Conservation (phyloP, 768 basidiomycete genomes). For the Sarcodon aspratus region DNA sequence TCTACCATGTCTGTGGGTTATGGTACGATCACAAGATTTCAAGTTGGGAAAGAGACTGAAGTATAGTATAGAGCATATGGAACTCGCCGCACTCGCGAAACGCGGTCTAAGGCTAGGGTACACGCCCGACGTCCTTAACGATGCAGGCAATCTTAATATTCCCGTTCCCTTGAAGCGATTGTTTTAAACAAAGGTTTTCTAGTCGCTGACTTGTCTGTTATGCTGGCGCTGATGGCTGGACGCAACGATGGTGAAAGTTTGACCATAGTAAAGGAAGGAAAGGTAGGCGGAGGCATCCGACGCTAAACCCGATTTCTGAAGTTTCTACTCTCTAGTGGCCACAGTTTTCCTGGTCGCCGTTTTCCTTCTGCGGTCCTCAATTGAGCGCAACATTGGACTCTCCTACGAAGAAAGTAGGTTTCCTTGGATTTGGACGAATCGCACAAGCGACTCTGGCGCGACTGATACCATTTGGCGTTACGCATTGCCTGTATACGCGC, state of each 20-base stretch:
- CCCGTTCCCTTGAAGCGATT: not conserved
- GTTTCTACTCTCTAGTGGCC: conserved; percentile 53
- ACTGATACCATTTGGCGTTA: conserved; percentile 75
- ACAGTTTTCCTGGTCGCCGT: conserved; percentile 66
- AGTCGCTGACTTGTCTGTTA: conserved; percentile 87
- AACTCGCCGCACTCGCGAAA: conserved; percentile 44
- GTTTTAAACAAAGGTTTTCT: not conserved
- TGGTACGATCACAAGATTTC: conserved; percentile 30
- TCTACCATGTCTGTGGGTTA: conserved; percentile 93
- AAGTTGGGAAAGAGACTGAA: not conserved
- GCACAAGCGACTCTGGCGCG: conserved; percentile 75
- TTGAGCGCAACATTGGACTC: conserved; percentile 41
- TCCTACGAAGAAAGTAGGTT: conserved; percentile 63
- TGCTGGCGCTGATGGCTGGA: conserved; percentile 90
- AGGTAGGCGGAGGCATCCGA: conserved; percentile 24
- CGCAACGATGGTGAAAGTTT: conserved; percentile 64
- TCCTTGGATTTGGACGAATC: conserved; percentile 93
- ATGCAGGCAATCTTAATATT: conserved; percentile 48
- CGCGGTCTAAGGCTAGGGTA: conserved; percentile 71
- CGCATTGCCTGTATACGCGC: conserved; percentile 55
- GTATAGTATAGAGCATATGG: conserved; percentile 66
- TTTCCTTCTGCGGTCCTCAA: conserved; percentile 77
- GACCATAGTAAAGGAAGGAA: conserved; percentile 54
- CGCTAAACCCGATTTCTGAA: not conserved
- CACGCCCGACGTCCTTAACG: conserved; percentile 89